A percentile compares a stretch with the other conserved stretches of the same genome.
Evolutionary conservation across 2,329 filamentous ascomycete species (phyloP).

Genomic region (Colletotrichum coccodes): DNA sequence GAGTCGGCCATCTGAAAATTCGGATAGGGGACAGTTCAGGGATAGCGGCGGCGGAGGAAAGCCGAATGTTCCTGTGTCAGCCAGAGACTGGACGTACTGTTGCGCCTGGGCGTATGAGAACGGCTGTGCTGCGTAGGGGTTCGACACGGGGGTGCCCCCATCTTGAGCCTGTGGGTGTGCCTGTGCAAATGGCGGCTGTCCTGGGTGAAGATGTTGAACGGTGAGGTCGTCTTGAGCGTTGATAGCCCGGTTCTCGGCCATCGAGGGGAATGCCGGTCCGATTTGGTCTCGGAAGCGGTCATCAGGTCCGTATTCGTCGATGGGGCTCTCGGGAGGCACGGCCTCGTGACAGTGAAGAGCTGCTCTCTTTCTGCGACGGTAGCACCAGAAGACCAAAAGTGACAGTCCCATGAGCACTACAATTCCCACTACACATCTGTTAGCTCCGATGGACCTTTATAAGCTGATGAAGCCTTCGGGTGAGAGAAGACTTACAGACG

Average conservation of each 20-base stretch:
- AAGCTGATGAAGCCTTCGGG: too few relatives aligned
- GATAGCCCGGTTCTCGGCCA: neutral
- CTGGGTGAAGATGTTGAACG: neutral
- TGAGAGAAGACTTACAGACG: slow-evolving; percentile 6
- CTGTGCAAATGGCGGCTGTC: neutral
- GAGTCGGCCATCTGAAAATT: slow-evolving; percentile 32
- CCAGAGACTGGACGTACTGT: slow-evolving; percentile 25
- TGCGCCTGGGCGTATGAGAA: slow-evolving; percentile 30
- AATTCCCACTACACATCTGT: slow-evolving; percentile 1
- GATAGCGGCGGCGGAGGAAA: slow-evolving; percentile 9
- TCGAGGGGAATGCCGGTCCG: neutral
- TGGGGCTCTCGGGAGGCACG: neutral
- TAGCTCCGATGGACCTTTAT: too few relatives aligned
- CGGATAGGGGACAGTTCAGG: slow-evolving; percentile 25
- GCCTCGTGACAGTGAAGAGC: neutral
- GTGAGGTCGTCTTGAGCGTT: neutral
- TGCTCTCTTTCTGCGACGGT: slow-evolving; percentile 14
- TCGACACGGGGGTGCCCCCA: neutral
- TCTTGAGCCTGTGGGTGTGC: neutral
- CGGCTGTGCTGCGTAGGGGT: slow-evolving; percentile 5
- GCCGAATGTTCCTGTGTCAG: slow-evolving; percentile 5
- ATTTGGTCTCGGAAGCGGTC: neutral
- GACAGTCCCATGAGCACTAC: slow-evolving; percentile 23
- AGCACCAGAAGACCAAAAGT: slow-evolving; percentile 21
- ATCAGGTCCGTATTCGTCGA: neutral